Evolutionary conservation across 202 grass and related monocot species (phyloP), one percentile per base, ranked within the genome.

Genomic region (Bolboschoenoplectus hybrid): DNA sequence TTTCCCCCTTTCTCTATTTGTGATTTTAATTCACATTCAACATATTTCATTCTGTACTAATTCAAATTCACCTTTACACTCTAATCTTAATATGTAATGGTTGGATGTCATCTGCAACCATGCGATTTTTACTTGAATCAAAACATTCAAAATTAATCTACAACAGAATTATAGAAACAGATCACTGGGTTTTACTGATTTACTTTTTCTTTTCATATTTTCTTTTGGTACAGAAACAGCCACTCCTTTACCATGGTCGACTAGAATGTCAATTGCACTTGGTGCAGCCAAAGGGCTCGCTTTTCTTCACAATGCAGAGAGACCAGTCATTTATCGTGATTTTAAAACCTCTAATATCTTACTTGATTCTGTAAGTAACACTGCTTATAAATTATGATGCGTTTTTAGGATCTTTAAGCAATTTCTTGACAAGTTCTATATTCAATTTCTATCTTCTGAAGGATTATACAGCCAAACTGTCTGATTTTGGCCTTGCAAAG

Each of bases 341-440:
- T 98, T 98, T 82, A 98, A 98, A 89, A 98, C 97, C 74, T 98
- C 97, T 77, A 98, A 98, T 89, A 98, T 98, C 89, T 93, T 98
- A 82, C 86, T 98, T 70, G 97, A 98, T 84, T 98, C 97, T 77
- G 97, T 95, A 94, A 91, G 83, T 47, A 60, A 80, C 55, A 41
- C 71, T 75, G 35, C 16, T 52, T 43, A 80, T 80, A 61, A 73
- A 49, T 51, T 90, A 7, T 35, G 4, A 62, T 89, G 9, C 12
- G 10, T 72, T 63, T 78, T 60, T 80, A 44, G 38, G 61, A 80
- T 20, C 55, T 41, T 8, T 80, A 80, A 51, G 43, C 41, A 80
- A 38, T 43, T 80, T 80, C 14, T 43, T 80, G 76, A 80, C 16
- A 61, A 26, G 7, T 61, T 80, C 9, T 74, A 85, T 61, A 74